These are phyloP conservation scores for Hymenoscyphus salicellus DNA, from an alignment of 2,329 filamentous ascomycete genomes.

Conservation along the genomic window DNA sequence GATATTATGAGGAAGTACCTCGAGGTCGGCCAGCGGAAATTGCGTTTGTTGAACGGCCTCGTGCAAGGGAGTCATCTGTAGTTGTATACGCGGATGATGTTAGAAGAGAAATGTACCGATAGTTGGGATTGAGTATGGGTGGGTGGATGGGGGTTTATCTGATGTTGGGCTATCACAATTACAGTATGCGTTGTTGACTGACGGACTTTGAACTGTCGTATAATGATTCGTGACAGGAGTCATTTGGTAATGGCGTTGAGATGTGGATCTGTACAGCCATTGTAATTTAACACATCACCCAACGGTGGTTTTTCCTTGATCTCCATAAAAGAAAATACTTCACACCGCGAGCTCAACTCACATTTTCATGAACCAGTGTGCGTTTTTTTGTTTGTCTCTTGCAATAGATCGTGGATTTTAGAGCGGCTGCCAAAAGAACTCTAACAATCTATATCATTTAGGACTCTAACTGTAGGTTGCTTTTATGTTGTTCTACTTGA, in stretches of 20 bases:
- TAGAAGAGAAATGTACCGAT: slow-evolving; percentile 34
- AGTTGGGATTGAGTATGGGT: slow-evolving; percentile 2
- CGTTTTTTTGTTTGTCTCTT: no score
- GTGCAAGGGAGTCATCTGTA: slow-evolving; percentile 32
- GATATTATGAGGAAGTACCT: slow-evolving; percentile 25
- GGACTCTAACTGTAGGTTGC: no score
- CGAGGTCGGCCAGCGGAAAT: slow-evolving; percentile 25
- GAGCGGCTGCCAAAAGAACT: no score
- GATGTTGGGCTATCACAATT: not conserved
- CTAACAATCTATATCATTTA: no score
- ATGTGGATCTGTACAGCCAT: not conserved
- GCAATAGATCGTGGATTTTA: no score
- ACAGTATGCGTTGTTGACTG: not conserved
- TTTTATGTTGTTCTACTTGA: no score
- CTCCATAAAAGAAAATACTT: not conserved
- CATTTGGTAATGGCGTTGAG: not conserved
- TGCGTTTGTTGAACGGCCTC: slow-evolving; percentile 31
- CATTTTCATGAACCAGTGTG: not conserved
- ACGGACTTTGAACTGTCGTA: not conserved
- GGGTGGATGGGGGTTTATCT: not conserved
- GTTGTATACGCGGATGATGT: slow-evolving; percentile 34
- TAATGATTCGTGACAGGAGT: not conserved
- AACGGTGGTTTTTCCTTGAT: not conserved
- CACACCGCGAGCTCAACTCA: not conserved
- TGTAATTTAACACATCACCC: not conserved